A percentile compares a stretch with the other conserved stretches of the same genome.
Evolutionary conservation across 2,329 filamentous ascomycete genomes (phyloP).

Genomic region (Ceratocystis colombiana): DNA sequence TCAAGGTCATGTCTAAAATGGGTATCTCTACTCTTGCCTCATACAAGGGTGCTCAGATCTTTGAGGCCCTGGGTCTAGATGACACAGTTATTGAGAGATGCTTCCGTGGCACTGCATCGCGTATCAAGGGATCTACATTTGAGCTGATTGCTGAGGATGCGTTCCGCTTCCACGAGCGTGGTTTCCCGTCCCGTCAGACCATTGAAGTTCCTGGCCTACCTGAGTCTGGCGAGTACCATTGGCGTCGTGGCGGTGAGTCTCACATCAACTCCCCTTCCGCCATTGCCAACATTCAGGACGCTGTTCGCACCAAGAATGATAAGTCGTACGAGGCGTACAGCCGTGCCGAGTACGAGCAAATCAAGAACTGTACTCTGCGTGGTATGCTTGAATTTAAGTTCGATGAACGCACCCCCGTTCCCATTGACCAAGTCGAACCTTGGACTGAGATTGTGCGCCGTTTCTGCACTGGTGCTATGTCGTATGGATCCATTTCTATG

Average conservation of each 20-base stretch:
- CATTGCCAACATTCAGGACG: conserved; percentile 95
- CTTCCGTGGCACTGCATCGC: conserved; percentile 87
- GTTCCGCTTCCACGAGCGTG: conserved; percentile 88
- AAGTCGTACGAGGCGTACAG: conserved; percentile 98
- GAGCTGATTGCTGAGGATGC: conserved; percentile 89
- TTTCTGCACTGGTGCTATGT: conserved; percentile 97
- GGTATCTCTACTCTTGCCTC: conserved; percentile 92
- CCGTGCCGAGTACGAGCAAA: conserved; percentile 83
- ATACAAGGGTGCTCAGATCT: conserved; percentile 97
- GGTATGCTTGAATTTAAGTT: conserved; percentile 95
- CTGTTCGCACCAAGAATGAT: conserved; percentile 92
- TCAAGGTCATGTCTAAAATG: conserved; percentile 99
- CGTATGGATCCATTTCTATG: conserved; percentile 97
- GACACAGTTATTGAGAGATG: conserved; percentile 86
- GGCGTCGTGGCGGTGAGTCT: conserved; percentile 90
- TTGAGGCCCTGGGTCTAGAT: conserved; percentile 88
- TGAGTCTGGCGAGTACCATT: conserved; percentile 95
- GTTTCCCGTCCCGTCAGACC: conserved; percentile 73
- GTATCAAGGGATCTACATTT: conserved; percentile 89
- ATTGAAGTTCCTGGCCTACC: conserved; percentile 67
- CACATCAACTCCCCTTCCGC: conserved; percentile 92
- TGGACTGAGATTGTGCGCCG: conserved; percentile 97
- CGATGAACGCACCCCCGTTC: conserved; percentile 71
- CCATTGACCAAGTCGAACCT: conserved; percentile 92
- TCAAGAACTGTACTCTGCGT: conserved; percentile 90